phyloP scores from a whole-genome alignment of 1,139 yeast species.

The Ogataea hybrid region DNA sequence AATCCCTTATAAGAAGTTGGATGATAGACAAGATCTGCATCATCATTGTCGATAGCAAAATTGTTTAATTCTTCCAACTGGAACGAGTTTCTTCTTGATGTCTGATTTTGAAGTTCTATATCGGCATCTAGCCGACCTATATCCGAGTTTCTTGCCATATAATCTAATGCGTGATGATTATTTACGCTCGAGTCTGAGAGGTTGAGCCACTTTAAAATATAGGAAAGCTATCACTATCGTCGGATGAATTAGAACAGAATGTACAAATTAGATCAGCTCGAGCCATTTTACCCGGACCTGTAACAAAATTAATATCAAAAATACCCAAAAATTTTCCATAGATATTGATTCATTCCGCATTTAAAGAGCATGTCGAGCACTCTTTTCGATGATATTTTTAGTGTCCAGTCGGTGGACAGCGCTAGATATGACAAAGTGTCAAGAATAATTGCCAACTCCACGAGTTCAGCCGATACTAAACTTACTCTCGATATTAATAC shows the following conservation, averaged over 20 bases:
- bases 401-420: slow-evolving; percentile 78
- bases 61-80: slow-evolving; percentile 16
- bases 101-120: slow-evolving; percentile 19
- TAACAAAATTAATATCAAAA: background rate
- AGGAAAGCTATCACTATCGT: background rate
- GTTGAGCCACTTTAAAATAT: no score
- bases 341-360: background rate
- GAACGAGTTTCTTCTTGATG: slow-evolving; percentile 19
- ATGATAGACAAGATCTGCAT: slow-evolving; percentile 15
- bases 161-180: no score
- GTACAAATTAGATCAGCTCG: background rate
- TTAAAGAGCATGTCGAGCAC: slow-evolving; percentile 61
- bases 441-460: slow-evolving; percentile 85
- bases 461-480: slow-evolving; percentile 78
- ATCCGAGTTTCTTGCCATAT: background rate
- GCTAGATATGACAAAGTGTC: slow-evolving; percentile 93
- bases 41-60: slow-evolving; percentile 23
- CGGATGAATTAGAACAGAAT: slow-evolving; percentile 4
- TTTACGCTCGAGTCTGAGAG: no score
- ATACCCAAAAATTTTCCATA: slow-evolving; percentile 8
- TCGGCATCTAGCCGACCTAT: slow-evolving; percentile 12
- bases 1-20: slow-evolving; percentile 6
- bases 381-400: slow-evolving; percentile 91
- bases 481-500: slow-evolving; percentile 89
- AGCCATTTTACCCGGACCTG: slow-evolving; percentile 8